Conservation (phyloP, 2,329 filamentous ascomycete species). For the Ophiostoma sp. region DNA sequence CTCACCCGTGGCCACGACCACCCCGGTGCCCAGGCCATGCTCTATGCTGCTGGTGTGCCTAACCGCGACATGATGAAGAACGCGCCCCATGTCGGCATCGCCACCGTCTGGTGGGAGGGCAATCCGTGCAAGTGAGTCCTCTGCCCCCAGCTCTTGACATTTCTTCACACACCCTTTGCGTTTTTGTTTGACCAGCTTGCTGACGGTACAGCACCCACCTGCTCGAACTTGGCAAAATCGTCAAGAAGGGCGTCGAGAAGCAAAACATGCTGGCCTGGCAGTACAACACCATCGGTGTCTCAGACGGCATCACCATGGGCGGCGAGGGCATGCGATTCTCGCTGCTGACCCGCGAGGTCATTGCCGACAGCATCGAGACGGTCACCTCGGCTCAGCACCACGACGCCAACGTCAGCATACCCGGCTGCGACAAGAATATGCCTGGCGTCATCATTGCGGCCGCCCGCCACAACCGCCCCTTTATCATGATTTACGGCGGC, state of each 20-base stretch:
- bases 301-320: conserved; percentile 94
- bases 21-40: conserved; percentile 91
- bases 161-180: too few relatives aligned
- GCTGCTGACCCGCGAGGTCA: conserved; percentile 85
- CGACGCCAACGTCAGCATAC: conserved; percentile 90
- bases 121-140: conserved; percentile 85
- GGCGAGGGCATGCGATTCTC: conserved; percentile 94
- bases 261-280: conserved; percentile 92
- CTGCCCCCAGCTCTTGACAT: too few relatives aligned
- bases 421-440: conserved; percentile 98
- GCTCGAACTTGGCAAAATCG: conserved; percentile 81
- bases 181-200: neutral
- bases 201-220: conserved; percentile 40
- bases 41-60: conserved; percentile 89
- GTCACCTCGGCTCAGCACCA: conserved; percentile 90
- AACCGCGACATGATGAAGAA: conserved; percentile 83
- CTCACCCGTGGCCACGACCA: conserved; percentile 86
- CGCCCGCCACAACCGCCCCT: conserved; percentile 86
- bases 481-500: conserved; percentile 93
- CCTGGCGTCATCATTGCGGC: conserved; percentile 89
- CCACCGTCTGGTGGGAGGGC: conserved; percentile 96
- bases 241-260: conserved; percentile 77
- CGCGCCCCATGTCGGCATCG: conserved; percentile 85
- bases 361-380: conserved; percentile 91
- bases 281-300: conserved; percentile 86